Evolutionary conservation across 495 filamentous ascomycete genomes (phyloP).

Genomic region (Hypoxylon lenormandii): DNA sequence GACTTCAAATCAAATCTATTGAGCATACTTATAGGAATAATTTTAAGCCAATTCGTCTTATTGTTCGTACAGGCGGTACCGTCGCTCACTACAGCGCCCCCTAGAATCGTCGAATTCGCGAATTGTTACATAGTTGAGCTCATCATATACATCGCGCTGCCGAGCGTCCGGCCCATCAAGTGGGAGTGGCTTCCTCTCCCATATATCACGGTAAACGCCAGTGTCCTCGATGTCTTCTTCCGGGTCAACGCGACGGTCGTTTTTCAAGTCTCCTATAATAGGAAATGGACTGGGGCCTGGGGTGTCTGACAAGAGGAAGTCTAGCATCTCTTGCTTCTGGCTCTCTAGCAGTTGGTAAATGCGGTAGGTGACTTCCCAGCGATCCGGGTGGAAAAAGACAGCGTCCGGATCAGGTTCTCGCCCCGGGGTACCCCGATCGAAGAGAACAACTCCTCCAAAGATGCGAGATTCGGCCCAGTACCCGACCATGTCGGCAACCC

Average conservation of each 20-base stretch:
- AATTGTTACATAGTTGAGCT: no score
- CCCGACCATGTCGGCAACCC: slow-evolving; percentile 50
- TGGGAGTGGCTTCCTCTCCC: slow-evolving; percentile 15
- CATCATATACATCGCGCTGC: no score
- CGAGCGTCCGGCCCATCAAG: no score
- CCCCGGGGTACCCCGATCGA: slow-evolving; percentile 43
- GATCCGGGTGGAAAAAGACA: slow-evolving; percentile 40
- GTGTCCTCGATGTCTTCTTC: slow-evolving; percentile 17
- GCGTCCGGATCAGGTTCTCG: slow-evolving; percentile 5
- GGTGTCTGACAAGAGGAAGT: slow-evolving; percentile 29
- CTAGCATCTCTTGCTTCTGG: slow-evolving; percentile 39
- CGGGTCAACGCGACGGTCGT: slow-evolving; percentile 33
- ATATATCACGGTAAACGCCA: slow-evolving; percentile 2
- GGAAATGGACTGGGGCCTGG: slow-evolving; percentile 29
- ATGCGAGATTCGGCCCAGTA: slow-evolving; percentile 54
- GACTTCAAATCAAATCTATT: no score
- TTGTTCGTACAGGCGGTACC: no score
- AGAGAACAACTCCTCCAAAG: slow-evolving; percentile 52
- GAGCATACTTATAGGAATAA: no score
- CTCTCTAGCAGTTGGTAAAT: slow-evolving; percentile 39
- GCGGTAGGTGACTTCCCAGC: slow-evolving; percentile 21
- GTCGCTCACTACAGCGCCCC: no score
- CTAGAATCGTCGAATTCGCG: no score
- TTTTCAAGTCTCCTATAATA: slow-evolving; percentile 28
- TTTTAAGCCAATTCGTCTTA: no score